Evolutionary conservation across 2,329 filamentous ascomycete genomes (phyloP).

Genomic region (Catunica adiposa): DNA sequence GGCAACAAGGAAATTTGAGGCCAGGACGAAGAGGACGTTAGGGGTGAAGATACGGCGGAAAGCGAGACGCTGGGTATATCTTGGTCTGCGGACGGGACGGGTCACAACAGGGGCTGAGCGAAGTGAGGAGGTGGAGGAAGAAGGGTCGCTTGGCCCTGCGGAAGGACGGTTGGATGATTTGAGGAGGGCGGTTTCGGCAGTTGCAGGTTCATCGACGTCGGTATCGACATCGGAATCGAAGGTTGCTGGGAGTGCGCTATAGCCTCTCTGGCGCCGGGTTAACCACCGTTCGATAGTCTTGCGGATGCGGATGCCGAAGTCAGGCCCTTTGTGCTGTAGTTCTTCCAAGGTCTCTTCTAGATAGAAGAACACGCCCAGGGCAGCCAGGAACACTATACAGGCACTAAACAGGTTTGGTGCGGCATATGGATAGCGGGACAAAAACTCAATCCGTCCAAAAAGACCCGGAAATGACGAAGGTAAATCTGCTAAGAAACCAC

Average conservation of each 20-base stretch:
- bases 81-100: constrained; percentile 9
- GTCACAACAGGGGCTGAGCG: background rate
- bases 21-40: constrained; percentile 37
- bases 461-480: constrained; percentile 41
- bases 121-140: constrained; percentile 13
- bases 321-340: constrained; percentile 23
- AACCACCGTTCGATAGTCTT: background rate
- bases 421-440: constrained; percentile 35
- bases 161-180: background rate
- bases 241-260: background rate
- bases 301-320: constrained; percentile 24
- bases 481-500: constrained; percentile 53
- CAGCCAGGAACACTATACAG: constrained; percentile 28
- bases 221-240: background rate
- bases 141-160: background rate
- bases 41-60: constrained; percentile 39
- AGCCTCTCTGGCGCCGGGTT: background rate
- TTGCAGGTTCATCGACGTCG: background rate
- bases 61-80: constrained; percentile 32
- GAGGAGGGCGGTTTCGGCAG: too few species aligned
- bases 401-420: constrained; percentile 37
- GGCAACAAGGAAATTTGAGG: constrained; percentile 52
- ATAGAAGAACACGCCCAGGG: constrained; percentile 29
- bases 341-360: constrained; percentile 38
- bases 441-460: constrained; percentile 31